phyloP scores from a whole-genome alignment of 2,329 filamentous ascomycete genomes.

The Parascedosporium putredinis region DNA sequence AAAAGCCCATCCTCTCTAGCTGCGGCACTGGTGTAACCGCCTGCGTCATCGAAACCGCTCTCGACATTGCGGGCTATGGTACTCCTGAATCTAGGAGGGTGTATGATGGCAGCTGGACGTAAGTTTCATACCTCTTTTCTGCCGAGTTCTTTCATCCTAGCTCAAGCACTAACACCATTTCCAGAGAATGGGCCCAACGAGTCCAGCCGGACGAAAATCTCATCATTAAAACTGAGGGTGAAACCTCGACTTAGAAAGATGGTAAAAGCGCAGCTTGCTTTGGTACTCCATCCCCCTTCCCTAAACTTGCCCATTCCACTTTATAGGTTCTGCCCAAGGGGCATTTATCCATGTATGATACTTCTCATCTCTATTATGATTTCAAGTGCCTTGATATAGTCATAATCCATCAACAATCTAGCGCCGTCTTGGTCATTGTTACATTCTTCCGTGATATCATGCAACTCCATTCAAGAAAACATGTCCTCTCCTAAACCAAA shows the following conservation, averaged over 20 bases:
- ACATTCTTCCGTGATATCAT: too few species aligned
- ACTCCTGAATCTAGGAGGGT: constrained; percentile 57
- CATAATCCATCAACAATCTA: constrained; percentile 9
- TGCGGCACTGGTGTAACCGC: constrained; percentile 95
- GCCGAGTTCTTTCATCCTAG: neutral
- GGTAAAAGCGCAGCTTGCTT: neutral
- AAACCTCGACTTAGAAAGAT: neutral
- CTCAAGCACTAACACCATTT: constrained; percentile 17
- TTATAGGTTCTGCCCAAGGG: neutral
- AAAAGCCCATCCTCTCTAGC: constrained; percentile 72
- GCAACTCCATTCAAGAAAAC: too few species aligned
- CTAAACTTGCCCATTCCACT: neutral
- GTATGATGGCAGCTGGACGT: constrained; percentile 98
- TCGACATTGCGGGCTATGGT: constrained; percentile 69
- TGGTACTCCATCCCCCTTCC: neutral
- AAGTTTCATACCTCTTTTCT: constrained; percentile 31
- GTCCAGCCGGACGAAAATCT: constrained; percentile 51
- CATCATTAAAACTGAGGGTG: constrained; percentile 41
- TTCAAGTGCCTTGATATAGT: constrained; percentile 13
- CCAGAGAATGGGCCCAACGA: constrained; percentile 57
- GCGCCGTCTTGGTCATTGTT: too few species aligned
- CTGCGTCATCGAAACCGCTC: constrained; percentile 76
- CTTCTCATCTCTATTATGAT: constrained; percentile 5
- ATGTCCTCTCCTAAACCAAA: too few species aligned
- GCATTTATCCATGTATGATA: constrained; percentile 7